Conservation (phyloP, 1,284 basidiomycete genomes). For the Heterobasidion irregulare region DNA sequence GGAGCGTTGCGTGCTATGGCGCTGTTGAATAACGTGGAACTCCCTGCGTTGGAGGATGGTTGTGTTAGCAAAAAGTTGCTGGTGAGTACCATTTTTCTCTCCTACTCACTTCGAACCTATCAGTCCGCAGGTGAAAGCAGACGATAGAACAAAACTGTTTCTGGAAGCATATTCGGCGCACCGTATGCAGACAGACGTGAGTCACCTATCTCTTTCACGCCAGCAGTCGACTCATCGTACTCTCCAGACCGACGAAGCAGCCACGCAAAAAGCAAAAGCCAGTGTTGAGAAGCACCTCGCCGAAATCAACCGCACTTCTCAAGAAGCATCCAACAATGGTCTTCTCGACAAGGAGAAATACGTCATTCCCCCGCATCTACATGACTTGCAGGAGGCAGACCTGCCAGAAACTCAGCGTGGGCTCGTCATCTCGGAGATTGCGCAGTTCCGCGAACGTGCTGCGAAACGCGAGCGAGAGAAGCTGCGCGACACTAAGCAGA, state of each 20-base stretch:
- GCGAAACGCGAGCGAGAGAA: slow-evolving; percentile 84
- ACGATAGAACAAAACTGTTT: slow-evolving; percentile 86
- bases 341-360: slow-evolving; percentile 72
- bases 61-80: slow-evolving; percentile 81
- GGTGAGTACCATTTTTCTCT: slow-evolving; percentile 40
- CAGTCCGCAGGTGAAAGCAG: slow-evolving; percentile 71
- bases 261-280: slow-evolving; percentile 42
- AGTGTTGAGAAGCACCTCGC: slow-evolving; percentile 48
- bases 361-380: slow-evolving; percentile 88
- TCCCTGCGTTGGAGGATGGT: slow-evolving; percentile 81
- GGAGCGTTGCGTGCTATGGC: slow-evolving; percentile 76
- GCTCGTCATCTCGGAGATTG: slow-evolving; percentile 90
- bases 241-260: slow-evolving; percentile 52
- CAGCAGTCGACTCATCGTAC: slow-evolving; percentile 2
- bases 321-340: slow-evolving; percentile 58
- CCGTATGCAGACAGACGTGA: slow-evolving; percentile 73
- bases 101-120: slow-evolving; percentile 28
- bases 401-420: slow-evolving; percentile 93
- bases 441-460: slow-evolving; percentile 83
- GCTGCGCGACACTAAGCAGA: slow-evolving; percentile 61
- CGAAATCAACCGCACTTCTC: slow-evolving; percentile 55
- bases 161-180: slow-evolving; percentile 79
- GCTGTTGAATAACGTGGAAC: slow-evolving; percentile 76
- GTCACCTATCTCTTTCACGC: slow-evolving; percentile 18
- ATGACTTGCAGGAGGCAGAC: slow-evolving; percentile 91